Base-by-base conservation (phyloP, 1,139 yeast genomes). In the Blastobotrys arbuscula region DNA sequence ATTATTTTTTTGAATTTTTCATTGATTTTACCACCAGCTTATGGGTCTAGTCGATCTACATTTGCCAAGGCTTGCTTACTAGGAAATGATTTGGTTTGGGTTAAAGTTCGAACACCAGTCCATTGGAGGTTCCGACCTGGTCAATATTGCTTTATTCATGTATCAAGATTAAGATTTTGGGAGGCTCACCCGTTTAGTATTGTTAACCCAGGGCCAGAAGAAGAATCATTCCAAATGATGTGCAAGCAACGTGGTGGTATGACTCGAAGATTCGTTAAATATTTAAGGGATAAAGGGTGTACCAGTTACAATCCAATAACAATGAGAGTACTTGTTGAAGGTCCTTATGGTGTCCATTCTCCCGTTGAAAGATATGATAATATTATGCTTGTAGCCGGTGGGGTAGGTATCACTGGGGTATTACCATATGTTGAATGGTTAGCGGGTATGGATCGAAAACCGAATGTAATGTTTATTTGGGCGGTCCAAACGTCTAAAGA, bases 351-450 rank as follows among this genome's bases (percentile, higher is more conserved):
- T 53, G 63, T 67, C 54, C 62, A 72, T 53, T 60, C 79, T 51
- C 77, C 87, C 59, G 61, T 80, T 42, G 74, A 74, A 48, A 70
- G 76, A 49, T 83, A 76, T 60, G 81, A 79, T 46, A 76, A 74
- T 47, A 68, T 74, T 2, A 63, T 82, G 18, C 70, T 84, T 43
- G 58, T 84, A 47, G 80, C 83, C 1, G 85, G 89, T 53, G 92
- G 92, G 44, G 82, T 82, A 52, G 95, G 95, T 56, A 74, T 86
- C 54, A 84, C 95, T 2, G 84, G 84, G 0, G 63, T 66, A 2
- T 50, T 72, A 51, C 67, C 69, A 0, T 70, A 70, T 50, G 64
- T 63, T 2, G 68, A 64, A 45, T 59, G 57, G 45, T 52, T 52
- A 48, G 59, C 53, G 9, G 45, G 50, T 30, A 52, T 48, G 47